phyloP scores from a whole-genome alignment of 164 flowering plant species.

The Macadamia integrifolia region DNA sequence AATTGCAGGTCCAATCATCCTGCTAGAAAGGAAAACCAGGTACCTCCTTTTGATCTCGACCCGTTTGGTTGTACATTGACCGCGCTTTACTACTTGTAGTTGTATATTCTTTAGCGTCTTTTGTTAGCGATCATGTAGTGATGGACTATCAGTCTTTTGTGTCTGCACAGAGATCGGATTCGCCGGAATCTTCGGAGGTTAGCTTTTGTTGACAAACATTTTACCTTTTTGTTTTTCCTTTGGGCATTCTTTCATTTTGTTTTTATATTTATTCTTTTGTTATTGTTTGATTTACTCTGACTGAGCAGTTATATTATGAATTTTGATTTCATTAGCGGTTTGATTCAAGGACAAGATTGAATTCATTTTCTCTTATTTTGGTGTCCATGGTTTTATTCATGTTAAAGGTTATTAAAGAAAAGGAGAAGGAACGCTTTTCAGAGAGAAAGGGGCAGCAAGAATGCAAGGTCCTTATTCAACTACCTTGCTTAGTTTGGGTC shows the following conservation, averaged over 20 bases:
- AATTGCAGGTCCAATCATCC: slow-evolving; percentile 78
- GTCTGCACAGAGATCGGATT: background rate
- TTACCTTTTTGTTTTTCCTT: background rate
- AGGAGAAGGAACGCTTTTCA: slow-evolving; percentile 14
- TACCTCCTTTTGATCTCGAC: slow-evolving; percentile 3
- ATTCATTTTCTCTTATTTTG: background rate
- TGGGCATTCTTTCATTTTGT: background rate
- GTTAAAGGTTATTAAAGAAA: slow-evolving; percentile 43
- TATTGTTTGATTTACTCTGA: background rate
- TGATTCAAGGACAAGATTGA: background rate
- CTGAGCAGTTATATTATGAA: too few species aligned
- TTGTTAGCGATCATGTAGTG: background rate
- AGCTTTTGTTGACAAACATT: background rate
- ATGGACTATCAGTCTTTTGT: background rate
- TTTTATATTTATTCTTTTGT: background rate
- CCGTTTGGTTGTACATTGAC: background rate
- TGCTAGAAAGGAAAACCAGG: slow-evolving; percentile 29
- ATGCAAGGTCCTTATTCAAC: slow-evolving; percentile 61
- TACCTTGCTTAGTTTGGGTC: background rate
- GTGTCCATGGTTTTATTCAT: background rate
- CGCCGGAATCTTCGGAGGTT: slow-evolving; percentile 11
- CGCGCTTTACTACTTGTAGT: background rate
- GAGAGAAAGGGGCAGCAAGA: slow-evolving; percentile 46
- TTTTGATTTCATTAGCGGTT: background rate
- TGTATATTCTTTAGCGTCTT: background rate